phyloP scores from a whole-genome alignment of 1,139 yeast genomes.

The Zhuliangozyma blackwelliae region DNA sequence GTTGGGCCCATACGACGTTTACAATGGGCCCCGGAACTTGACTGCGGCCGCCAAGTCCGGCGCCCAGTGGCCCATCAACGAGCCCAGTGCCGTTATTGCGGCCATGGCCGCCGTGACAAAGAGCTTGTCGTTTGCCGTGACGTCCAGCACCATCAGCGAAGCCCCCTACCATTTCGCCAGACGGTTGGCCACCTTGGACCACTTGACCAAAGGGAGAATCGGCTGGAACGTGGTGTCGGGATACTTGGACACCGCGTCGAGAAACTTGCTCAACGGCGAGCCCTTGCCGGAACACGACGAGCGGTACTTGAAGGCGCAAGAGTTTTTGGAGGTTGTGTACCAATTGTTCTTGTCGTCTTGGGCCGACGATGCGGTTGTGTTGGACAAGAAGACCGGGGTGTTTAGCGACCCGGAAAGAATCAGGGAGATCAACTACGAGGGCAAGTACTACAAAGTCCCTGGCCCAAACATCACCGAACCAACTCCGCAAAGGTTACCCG shows the following conservation, averaged over 20 bases:
- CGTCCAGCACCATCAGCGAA: constrained; percentile 41
- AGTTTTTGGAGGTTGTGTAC: constrained; percentile 37
- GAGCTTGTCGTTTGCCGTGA: constrained; percentile 35
- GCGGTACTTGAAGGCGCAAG: constrained; percentile 40
- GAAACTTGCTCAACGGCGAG: constrained; percentile 32
- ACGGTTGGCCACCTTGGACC: constrained; percentile 40
- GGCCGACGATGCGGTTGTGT: constrained; percentile 40
- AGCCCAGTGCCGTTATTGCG: constrained; percentile 32
- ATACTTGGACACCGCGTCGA: constrained; percentile 36
- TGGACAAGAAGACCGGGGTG: constrained; percentile 25
- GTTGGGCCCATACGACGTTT: constrained; percentile 39
- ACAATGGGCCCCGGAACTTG: constrained; percentile 32
- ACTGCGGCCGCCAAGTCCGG: constrained; percentile 34
- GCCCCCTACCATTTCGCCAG: constrained; percentile 43
- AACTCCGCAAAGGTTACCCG: constrained; percentile 40
- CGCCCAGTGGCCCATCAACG: constrained; percentile 40
- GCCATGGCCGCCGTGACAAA: constrained; percentile 42
- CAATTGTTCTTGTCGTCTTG: constrained; percentile 38
- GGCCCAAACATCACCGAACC: constrained; percentile 43
- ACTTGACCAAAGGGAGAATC: constrained; percentile 40
- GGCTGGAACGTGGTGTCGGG: constrained; percentile 46
- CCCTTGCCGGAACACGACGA: constrained; percentile 35
- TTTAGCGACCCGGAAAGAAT: constrained; percentile 19
- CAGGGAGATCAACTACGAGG: constrained; percentile 25
- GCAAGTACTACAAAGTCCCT: constrained; percentile 36